These are phyloP conservation scores for Ambrosia hybrid DNA, from an alignment of 140 eudicot genomes.

Conservation along the genomic window DNA sequence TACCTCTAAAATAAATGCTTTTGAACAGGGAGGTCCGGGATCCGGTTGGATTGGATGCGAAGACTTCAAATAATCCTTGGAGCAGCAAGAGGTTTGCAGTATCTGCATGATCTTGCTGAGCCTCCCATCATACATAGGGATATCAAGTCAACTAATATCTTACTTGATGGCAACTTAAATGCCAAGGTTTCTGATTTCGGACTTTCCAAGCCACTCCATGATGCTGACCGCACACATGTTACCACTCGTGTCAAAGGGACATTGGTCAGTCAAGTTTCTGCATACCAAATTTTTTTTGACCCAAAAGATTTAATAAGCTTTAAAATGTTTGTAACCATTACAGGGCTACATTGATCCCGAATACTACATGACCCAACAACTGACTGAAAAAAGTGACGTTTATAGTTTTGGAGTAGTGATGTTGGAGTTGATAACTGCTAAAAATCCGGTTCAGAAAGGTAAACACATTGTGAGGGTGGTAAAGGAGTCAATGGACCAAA, in stretches of 20 bases:
- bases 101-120: conserved; percentile 71
- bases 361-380: conserved; percentile 59
- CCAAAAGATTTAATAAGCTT: not conserved
- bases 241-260: conserved; percentile 87
- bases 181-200: conserved; percentile 91
- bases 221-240: conserved; percentile 48
- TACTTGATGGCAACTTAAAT: conserved; percentile 58
- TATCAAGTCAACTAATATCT: conserved; percentile 61
- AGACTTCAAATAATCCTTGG: conserved; percentile 61
- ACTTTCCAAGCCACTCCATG: conserved; percentile 57
- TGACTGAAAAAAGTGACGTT: conserved; percentile 55
- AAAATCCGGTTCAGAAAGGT: conserved; percentile 49
- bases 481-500: conserved; percentile 44
- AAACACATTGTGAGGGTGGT: conserved; percentile 53
- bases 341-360: conserved; percentile 64
- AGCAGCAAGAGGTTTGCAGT: conserved; percentile 73
- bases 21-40: conserved; percentile 64
- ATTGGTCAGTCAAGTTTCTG: conserved; percentile 47
- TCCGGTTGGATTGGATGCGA: conserved; percentile 69
- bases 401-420: conserved; percentile 57
- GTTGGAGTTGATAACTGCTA: conserved; percentile 57
- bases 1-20: not conserved
- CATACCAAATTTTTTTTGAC: not conserved
- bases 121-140: conserved; percentile 82
- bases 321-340: not conserved